Percentiles rank a stretch among this genome's conserved stretches.
These are phyloP conservation scores for Magnusiomyces magnusii DNA, from an alignment of 1,139 yeast species.

Conservation along the genomic window DNA sequence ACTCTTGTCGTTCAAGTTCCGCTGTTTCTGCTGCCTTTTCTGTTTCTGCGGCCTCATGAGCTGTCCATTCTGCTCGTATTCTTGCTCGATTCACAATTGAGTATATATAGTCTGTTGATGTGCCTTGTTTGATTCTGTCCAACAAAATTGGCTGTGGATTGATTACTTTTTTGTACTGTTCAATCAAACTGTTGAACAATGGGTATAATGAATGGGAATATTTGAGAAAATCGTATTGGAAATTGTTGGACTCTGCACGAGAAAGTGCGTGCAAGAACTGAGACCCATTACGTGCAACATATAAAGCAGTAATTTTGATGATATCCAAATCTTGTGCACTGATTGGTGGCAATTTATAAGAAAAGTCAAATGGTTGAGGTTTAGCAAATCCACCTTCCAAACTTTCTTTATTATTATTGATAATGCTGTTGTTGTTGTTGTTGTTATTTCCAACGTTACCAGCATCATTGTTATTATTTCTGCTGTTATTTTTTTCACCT, in stretches of 20 bases:
- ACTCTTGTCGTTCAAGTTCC: constrained; percentile 43
- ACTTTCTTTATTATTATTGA: constrained; percentile 2
- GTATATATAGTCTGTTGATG: constrained; percentile 23
- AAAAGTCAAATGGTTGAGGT: constrained; percentile 43
- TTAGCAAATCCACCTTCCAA: constrained; percentile 20
- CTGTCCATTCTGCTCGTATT: constrained; percentile 50
- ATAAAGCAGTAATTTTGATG: constrained; percentile 65
- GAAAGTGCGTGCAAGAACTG: constrained; percentile 38
- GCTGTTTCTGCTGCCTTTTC: constrained; percentile 31
- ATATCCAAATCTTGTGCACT: constrained; percentile 59
- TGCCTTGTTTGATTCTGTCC: constrained; percentile 21
- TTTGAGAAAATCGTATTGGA: constrained; percentile 64
- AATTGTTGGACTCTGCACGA: constrained; percentile 39
- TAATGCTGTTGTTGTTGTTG: constrained; percentile 9
- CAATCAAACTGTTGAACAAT: constrained; percentile 44
- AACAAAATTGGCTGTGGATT: constrained; percentile 22
- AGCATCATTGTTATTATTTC: background rate
- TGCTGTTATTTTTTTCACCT: background rate
- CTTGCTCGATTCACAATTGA: constrained; percentile 46
- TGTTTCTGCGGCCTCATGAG: constrained; percentile 36
- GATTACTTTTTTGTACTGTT: constrained; percentile 48
- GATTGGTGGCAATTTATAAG: constrained; percentile 46
- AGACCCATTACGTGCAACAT: constrained; percentile 50
- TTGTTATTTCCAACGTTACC: background rate
- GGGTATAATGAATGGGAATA: constrained; percentile 53